Percentiles rank a stretch among this genome's conserved stretches.
These are phyloP conservation scores for Boeremia exigua DNA, from an alignment of 2,329 filamentous ascomycete genomes.

Conservation along the genomic window DNA sequence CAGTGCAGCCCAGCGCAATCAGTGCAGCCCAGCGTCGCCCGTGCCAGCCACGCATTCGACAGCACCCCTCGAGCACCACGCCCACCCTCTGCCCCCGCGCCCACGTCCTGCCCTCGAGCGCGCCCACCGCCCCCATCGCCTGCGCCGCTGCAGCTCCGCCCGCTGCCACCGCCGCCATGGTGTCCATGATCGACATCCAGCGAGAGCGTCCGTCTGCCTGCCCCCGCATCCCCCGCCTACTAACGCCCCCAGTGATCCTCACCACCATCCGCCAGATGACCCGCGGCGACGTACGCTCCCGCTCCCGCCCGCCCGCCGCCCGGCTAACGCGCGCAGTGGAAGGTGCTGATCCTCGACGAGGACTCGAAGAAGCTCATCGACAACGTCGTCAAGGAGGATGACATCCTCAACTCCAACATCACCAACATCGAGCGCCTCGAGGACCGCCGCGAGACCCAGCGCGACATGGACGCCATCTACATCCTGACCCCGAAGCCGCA, in stretches of 20 bases:
- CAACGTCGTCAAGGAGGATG: conserved; percentile 92
- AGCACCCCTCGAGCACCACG: not conserved
- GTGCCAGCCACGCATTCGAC: too few relatives aligned
- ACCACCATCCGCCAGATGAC: conserved; percentile 78
- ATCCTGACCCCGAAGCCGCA: conserved; percentile 84
- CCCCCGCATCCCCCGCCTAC: conserved; percentile 6
- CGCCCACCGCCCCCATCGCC: not conserved
- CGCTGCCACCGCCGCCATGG: conserved; percentile 65
- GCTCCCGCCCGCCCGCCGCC: conserved; percentile 12
- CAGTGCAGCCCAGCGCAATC: too few relatives aligned
- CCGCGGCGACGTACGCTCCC: conserved; percentile 72
- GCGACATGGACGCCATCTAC: conserved; percentile 94
- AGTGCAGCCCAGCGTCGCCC: too few relatives aligned
- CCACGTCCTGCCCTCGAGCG: not conserved
- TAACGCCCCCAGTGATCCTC: conserved; percentile 67
- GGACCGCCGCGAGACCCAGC: conserved; percentile 79
- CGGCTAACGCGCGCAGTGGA: conserved; percentile 72
- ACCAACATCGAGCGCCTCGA: conserved; percentile 97
- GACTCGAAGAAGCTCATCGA: conserved; percentile 83
- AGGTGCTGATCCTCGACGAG: conserved; percentile 90
- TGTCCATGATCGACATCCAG: conserved; percentile 86
- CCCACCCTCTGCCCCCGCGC: not conserved
- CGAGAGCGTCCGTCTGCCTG: conserved; percentile 65
- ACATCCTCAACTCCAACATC: conserved; percentile 95
- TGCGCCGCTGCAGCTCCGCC: not conserved